Base-by-base conservation (phyloP, 305 asterid species). In the Fraxinus latifolia region DNA sequence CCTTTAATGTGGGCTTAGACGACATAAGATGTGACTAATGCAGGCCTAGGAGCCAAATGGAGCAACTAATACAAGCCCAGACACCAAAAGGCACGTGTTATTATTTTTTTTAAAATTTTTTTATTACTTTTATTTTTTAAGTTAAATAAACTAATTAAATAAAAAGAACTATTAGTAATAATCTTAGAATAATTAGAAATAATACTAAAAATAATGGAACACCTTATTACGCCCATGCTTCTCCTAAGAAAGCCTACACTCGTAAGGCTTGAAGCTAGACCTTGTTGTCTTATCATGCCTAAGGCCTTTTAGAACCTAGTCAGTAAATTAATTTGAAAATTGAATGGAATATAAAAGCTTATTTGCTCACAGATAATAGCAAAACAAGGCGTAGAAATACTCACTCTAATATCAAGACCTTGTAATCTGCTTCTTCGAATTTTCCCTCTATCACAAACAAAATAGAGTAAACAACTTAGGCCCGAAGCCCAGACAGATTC, bases 401-500 rank as follows among this genome's bases (percentile, higher is more conserved):
- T 91, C 91, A 96, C 99, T 87, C 98, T 91, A 82, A 94, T 96
- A 87, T 96, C 99, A 88, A 96, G 98, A 62, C 97, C 91, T 87
- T 89, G 90, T 81, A 96, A 92, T 91, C 98, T 92, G 90, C 91
- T 92, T 83, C 98, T 93, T 77, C 97, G 94, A 81, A 96, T 92
- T 91, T 92, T 93, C 87, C 99, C 98, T 89, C 93, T 92, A 87
- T 96, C 98, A 77, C 99, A 96, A 81, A 94, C 90, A 73, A 96
- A 93, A 87, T 96, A 94, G 79, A 96, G 89, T 76, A 96, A 89
- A 90, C 99, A 94, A 91, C 99, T 95, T 62, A 96, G 87, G 81
- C 98, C 91, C 87, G 99, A 94, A 84, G 99, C 97, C 99, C 99
- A 96, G 83, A 96, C 91, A 84, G 98, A 88, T 83, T 96, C 99